These are phyloP conservation scores for Ascocoryne sarcoides DNA, from an alignment of 2,329 filamentous ascomycete species.

Conservation along the genomic window DNA sequence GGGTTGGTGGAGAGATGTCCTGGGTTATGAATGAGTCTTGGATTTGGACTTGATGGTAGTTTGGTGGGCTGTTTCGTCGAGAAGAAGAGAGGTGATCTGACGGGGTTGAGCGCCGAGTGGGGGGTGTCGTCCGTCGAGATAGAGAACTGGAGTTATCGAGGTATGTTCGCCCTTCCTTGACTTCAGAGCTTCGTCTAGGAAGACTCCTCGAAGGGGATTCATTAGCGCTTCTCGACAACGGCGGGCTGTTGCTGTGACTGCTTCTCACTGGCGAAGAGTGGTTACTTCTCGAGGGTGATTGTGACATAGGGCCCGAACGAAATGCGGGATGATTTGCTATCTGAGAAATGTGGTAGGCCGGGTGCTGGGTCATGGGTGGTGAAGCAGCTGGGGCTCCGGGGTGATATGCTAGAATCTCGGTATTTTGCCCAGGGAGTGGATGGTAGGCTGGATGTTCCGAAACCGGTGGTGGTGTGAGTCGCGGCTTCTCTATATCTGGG, in stretches of 20 bases:
- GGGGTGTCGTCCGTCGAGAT: not conserved
- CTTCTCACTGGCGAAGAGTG: not conserved
- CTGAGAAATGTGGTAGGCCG: constrained; percentile 15
- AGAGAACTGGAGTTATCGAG: not conserved
- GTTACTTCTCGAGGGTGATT: not conserved
- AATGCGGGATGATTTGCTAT: constrained; percentile 15
- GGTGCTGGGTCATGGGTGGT: constrained; percentile 13
- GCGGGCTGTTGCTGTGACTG: not conserved
- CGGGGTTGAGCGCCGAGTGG: not conserved
- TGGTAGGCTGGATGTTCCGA: constrained; percentile 15
- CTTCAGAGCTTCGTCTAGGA: not conserved
- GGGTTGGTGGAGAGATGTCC: not conserved
- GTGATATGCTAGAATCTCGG: constrained; percentile 7
- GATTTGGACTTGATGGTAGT: not conserved
- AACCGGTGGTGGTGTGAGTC: constrained; percentile 9
- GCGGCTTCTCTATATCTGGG: constrained; percentile 11
- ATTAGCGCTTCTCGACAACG: constrained; percentile 27
- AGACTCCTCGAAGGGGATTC: not conserved
- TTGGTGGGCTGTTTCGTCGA: not conserved
- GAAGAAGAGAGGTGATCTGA: not conserved
- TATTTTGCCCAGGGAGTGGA: constrained; percentile 9
- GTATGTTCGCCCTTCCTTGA: not conserved
- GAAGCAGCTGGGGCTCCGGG: constrained; percentile 4
- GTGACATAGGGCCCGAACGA: constrained; percentile 2
- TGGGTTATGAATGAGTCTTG: not conserved